Evolutionary conservation across 169 alveolate species (phyloP), one percentile per base, ranked within the genome.

Genomic region (Plasmodium blacklocki): DNA sequence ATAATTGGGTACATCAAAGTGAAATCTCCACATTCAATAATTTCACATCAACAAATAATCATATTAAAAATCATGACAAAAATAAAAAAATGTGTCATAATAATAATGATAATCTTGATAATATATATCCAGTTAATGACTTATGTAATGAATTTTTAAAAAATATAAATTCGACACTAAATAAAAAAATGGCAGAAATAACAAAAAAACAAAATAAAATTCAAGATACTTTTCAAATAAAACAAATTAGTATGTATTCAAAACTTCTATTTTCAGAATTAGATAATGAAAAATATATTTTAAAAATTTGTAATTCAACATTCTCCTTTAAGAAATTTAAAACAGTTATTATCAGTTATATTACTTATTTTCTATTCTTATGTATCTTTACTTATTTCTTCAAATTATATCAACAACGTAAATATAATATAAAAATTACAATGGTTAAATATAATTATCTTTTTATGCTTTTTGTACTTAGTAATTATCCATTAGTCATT

Each of bases 191-290:
- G 49, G 83, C 52, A 21, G 90, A 67, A 23, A 80, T 68, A 45
- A 58, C 32, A 56, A 80, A 68, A 58, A 80, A 80, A 49, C 14
- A 80, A 58, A 78, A 78, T 78, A 59, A 68, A 58, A 62, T 56
- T 47, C 21, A 63, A 78, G 32, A 78, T n/a, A 80, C 67, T 9
- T 68, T 80, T 80, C 49, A 70, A 68, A 70, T 80, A 6, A 70
- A 80, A 58, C 90, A 80, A 80, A 80, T 80, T n/a, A 68, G 85
- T 19, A 80, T 80, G 72, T 80, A 80, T 47, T 80, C 90, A 21
- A 80, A 80, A 43, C 60, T 80, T 39, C 45, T 80, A 26, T 80
- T 29, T 68, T 80, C 90, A 70, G 63, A 80, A n/a, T 68, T 80
- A 72, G 90, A 80, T 45, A 68, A 68, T 58, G 90, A 80, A 68